These are phyloP conservation scores for Podospora sp. DNA, from an alignment of 495 filamentous ascomycete genomes.

Conservation along the genomic window DNA sequence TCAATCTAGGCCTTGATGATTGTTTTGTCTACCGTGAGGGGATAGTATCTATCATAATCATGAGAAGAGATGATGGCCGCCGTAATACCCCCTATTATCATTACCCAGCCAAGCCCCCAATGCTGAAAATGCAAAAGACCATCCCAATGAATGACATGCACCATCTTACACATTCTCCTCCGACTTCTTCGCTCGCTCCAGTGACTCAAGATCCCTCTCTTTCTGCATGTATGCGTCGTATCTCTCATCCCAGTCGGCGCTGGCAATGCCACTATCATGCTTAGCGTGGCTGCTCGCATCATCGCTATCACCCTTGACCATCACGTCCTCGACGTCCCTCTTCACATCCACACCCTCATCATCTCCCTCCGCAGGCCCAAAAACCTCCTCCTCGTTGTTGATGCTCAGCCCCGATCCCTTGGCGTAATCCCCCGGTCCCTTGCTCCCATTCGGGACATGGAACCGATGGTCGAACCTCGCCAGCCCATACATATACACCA, in stretches of 20 bases:
- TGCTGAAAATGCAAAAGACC: neutral
- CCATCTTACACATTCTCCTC: neutral
- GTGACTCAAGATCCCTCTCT: neutral
- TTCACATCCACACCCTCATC: neutral
- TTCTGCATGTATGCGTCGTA: neutral
- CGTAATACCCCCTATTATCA: neutral
- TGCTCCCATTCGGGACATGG: conserved; percentile 58
- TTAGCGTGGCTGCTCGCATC: neutral
- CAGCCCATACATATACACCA: conserved; percentile 65
- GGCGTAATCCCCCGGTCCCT: conserved; percentile 9
- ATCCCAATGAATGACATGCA: neutral
- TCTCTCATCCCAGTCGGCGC: neutral
- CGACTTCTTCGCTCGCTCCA: neutral
- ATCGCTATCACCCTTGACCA: neutral
- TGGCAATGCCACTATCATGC: neutral
- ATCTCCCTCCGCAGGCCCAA: conserved; percentile 1
- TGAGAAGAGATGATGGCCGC: too few relatives aligned
- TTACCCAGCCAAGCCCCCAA: neutral
- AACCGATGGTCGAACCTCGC: conserved; percentile 73
- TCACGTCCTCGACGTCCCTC: neutral
- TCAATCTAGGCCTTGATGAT: neutral
- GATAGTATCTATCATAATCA: too few relatives aligned
- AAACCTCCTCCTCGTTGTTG: conserved; percentile 15
- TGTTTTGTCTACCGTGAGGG: neutral
- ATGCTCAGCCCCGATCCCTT: neutral